Base-by-base conservation (phyloP, 306 rosid species). In the Canavalia ensiformis region DNA sequence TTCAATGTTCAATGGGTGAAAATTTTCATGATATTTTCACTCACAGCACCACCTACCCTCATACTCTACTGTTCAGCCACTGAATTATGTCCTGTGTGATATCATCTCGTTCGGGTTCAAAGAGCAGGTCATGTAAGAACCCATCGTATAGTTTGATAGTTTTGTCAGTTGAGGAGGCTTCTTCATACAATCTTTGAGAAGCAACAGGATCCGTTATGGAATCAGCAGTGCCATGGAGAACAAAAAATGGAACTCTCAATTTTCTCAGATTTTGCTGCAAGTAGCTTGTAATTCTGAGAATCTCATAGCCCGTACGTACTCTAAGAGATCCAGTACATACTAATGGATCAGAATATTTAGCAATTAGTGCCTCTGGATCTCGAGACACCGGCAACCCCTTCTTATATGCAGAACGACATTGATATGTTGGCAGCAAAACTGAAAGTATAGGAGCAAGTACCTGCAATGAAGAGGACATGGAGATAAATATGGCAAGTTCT, bases 161-260 rank as follows among this genome's bases (percentile, higher is more conserved):
- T 86, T 94, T 94, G 85, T 94, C 98, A 12, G 78, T 39, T 41
- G 98, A 92, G 28, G 92, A 84, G 52, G 97, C 98, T 86, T 90
- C 94, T 9, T 77, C 81, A 45, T 90, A 88, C 28, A 92, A 67
- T 74, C 81, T 94, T 62, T 65, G 69, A 65, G 98, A 86, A 67
- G 95, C 98, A 60, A 30, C 81, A 1, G 95, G 98, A 39, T 92
- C 98, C 13, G 98, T 94, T 8, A 94, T 87, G 4, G 92, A 85
- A 58, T 94, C 98, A 11, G 87, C 95, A 25, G 87, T 87, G 42
- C 98, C 98, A 34, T 94, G 98, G 58, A 94, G 95, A 71, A 94
- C 98, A 1, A 92, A 34, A 63, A 94, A 94, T 12, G 97, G 98
- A 41, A 87, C 89, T 81, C 72, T 81, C 47, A 94, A 2, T 73